Evolutionary conservation across 306 rosid genomes (phyloP).

Genomic region (Trifolium dubium): DNA sequence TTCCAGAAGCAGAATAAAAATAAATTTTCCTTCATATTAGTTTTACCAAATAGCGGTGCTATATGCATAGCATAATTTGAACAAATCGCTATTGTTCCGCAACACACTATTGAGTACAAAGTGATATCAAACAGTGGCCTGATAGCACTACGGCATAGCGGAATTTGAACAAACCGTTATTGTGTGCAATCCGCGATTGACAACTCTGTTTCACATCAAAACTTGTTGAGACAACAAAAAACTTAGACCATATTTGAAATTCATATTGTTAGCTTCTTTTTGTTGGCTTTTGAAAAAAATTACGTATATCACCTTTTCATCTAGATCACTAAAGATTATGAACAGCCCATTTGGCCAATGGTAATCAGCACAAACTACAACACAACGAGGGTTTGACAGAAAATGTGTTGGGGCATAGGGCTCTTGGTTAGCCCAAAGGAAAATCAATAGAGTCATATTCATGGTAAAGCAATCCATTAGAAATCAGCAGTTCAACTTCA

Average conservation of each 20-base stretch:
- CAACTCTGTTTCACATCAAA: slow-evolving; percentile 7
- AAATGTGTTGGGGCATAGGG: slow-evolving; percentile 36
- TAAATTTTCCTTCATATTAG: slow-evolving; percentile 8
- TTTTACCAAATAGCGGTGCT: neutral
- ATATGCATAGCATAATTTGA: neutral
- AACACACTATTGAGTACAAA: neutral
- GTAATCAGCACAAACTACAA: slow-evolving; percentile 39
- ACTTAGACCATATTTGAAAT: slow-evolving; percentile 27
- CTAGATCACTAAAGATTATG: slow-evolving; percentile 15
- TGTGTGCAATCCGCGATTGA: neutral
- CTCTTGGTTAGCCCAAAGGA: slow-evolving; percentile 53
- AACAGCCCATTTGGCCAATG: slow-evolving; percentile 38
- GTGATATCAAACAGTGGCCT: neutral
- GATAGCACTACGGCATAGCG: neutral
- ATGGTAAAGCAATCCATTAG: slow-evolving; percentile 63
- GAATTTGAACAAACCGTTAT: neutral
- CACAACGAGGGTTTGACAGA: slow-evolving; percentile 39
- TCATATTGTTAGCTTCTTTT: slow-evolving; percentile 9
- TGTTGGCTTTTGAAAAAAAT: slow-evolving; percentile 20
- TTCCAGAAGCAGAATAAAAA: slow-evolving; percentile 19
- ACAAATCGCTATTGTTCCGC: neutral
- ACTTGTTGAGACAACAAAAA: slow-evolving; percentile 33
- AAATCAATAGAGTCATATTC: slow-evolving; percentile 52
- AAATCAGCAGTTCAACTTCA: slow-evolving; percentile 82
- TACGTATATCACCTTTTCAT: slow-evolving; percentile 34